These are phyloP conservation scores for Coemansia sp. DNA, from an alignment of 192 early-diverging fungal genomes.

Conservation along the genomic window DNA sequence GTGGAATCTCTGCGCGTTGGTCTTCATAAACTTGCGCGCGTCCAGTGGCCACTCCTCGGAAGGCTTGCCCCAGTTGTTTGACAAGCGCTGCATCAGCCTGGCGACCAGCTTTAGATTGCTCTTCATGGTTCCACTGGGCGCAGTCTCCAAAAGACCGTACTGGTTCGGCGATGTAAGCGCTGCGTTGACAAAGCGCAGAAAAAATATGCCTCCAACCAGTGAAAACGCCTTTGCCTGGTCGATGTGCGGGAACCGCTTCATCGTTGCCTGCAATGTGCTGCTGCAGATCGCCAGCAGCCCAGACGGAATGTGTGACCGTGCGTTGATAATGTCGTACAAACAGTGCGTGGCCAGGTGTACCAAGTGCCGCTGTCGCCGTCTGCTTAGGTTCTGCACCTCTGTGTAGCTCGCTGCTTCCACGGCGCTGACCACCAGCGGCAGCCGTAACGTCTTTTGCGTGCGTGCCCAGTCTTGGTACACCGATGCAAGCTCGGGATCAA, in stretches of 20 bases:
- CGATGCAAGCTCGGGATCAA: slow-evolving; percentile 34
- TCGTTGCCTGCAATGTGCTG: slow-evolving; percentile 30
- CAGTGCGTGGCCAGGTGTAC: slow-evolving; percentile 41
- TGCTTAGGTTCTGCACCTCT: slow-evolving; percentile 51
- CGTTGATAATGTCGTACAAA: slow-evolving; percentile 33
- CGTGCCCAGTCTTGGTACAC: slow-evolving; percentile 52
- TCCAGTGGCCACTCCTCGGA: slow-evolving; percentile 45
- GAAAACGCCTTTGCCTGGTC: slow-evolving; percentile 36
- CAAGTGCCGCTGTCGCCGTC: slow-evolving; percentile 40
- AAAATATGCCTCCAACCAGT: slow-evolving; percentile 49
- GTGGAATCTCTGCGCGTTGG: slow-evolving; percentile 27
- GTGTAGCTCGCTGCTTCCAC: slow-evolving; percentile 48
- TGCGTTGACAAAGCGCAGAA: slow-evolving; percentile 48
- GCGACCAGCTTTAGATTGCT: slow-evolving; percentile 45
- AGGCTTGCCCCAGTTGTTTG: slow-evolving; percentile 41
- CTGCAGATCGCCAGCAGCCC: slow-evolving; percentile 42
- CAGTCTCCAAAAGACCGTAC: slow-evolving; percentile 32
- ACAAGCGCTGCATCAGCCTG: slow-evolving; percentile 43
- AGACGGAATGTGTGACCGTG: slow-evolving; percentile 26
- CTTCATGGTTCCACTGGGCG: slow-evolving; percentile 22
- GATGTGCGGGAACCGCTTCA: slow-evolving; percentile 25
- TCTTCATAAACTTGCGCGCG: slow-evolving; percentile 35
- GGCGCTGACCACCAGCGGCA: slow-evolving; percentile 30
- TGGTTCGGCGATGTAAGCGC: slow-evolving; percentile 41
- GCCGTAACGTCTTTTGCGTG: slow-evolving; percentile 13